Conservation (phyloP, 257 asterid species). For the Cruciata laevipes region DNA sequence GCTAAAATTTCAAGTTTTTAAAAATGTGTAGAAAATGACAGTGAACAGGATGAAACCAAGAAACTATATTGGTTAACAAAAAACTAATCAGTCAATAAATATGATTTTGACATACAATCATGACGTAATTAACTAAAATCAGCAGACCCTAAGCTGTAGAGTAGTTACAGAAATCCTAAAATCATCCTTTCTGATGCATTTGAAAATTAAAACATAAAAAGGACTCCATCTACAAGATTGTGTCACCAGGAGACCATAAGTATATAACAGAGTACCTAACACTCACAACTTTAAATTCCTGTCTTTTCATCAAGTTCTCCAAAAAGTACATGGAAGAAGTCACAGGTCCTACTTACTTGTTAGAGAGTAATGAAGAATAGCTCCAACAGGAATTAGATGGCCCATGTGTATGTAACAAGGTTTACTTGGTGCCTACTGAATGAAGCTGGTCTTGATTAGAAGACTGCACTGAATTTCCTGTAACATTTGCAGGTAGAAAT, state of each 20-base stretch:
- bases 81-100: background rate
- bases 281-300: background rate
- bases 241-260: background rate
- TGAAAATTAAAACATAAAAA: background rate
- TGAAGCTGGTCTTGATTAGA: constrained; percentile 43
- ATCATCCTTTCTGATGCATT: background rate
- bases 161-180: background rate
- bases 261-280: background rate
- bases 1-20: background rate
- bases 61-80: background rate
- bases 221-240: background rate
- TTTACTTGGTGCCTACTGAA: constrained; percentile 56
- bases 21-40: background rate
- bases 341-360: constrained; percentile 30
- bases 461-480: constrained; percentile 57
- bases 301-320: background rate
- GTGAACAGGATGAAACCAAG: background rate
- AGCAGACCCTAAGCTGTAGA: constrained; percentile 8
- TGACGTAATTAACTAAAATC: background rate
- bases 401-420: constrained; percentile 9
- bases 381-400: constrained; percentile 16
- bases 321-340: background rate
- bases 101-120: background rate
- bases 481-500: constrained; percentile 32
- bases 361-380: constrained; percentile 20